Base-by-base conservation (phyloP, 768 basidiomycete species). In the Pisolithus marmoratus region DNA sequence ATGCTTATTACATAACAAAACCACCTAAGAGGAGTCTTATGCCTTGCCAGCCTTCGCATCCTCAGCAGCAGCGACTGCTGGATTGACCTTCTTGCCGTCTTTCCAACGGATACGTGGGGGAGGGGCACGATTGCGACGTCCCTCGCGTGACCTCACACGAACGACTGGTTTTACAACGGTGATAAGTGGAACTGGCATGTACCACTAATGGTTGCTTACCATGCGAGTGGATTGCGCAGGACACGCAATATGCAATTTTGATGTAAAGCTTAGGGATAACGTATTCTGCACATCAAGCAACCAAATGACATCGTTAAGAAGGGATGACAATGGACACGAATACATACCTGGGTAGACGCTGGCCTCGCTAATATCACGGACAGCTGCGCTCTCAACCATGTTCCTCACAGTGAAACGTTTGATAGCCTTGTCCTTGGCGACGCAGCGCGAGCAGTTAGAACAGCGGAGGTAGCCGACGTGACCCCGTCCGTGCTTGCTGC, bases 341-440 rank as follows among this genome's bases (percentile, higher is more conserved):
- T 5, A 4, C 84, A 59, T 63, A 94, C 93, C 92, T 53, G 77
- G 72, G 76, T 97, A 99, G 56, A 97, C 87, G 64, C 85, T 88
- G 38, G 94, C 94, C 64, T 98, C 96, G 68, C 87, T 90, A 69
- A 99, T 89, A 77, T 99, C 96, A 58, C 94, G 81, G 61, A 97
- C 91, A 50, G 95, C 95, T 42, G 96, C 96, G 67, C 90, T 90
- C 82, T 98, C 95, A 53, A 99, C 94, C 91, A 98, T 98, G 84
- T 99, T 99, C 74, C 94, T 85, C 67, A 98, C 95, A 37, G 94
- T 96, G 83, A 95, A 95, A 48, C 96, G 82, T 79, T 96, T 96
- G 87, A 98, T 96, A 60, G 95, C 95, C 83, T 98, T 98, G 80
- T 98, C 95, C 81, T 98, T 98, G 62, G 80, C 87, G 53, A 96